These are phyloP conservation scores for Neurospora tetrasperma DNA, from an alignment of 495 filamentous ascomycete genomes.

Conservation along the genomic window DNA sequence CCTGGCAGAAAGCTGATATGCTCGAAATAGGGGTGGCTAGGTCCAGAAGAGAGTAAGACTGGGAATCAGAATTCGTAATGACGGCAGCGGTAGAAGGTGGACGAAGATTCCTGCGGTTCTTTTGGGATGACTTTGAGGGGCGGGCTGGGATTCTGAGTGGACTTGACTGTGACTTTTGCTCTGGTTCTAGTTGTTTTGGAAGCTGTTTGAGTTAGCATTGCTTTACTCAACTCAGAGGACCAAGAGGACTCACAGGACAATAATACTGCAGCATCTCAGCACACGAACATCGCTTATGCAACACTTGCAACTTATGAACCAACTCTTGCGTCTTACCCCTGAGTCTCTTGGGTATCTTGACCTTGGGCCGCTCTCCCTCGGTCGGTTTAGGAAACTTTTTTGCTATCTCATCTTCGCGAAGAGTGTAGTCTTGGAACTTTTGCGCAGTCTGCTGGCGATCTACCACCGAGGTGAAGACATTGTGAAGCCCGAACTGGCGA, in stretches of 20 bases:
- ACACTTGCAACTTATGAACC: constrained; percentile 55
- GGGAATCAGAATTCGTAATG: background rate
- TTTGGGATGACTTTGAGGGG: background rate
- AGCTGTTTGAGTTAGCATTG: background rate
- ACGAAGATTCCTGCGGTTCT: background rate
- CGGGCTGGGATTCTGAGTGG: background rate
- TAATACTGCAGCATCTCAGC: constrained; percentile 65
- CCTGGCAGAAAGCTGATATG: constrained; percentile 82
- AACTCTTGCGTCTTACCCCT: constrained; percentile 50
- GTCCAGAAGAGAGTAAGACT: constrained; percentile 44
- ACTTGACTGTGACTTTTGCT: background rate
- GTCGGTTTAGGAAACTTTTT: constrained; percentile 20
- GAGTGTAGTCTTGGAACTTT: constrained; percentile 68
- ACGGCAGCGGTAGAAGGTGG: background rate
- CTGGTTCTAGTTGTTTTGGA: background rate
- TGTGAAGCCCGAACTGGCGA: constrained; percentile 78
- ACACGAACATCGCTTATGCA: constrained; percentile 70
- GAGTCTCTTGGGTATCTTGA: constrained; percentile 65
- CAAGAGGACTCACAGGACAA: constrained; percentile 33
- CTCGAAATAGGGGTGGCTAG: constrained; percentile 58
- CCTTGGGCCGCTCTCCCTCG: constrained; percentile 3
- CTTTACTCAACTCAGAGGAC: too few relatives aligned
- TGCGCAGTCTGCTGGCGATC: constrained; percentile 55
- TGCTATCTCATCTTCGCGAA: constrained; percentile 74
- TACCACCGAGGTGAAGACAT: constrained; percentile 68